Percentiles rank a stretch among this genome's conserved stretches.
Evolutionary conservation across 352 stramenopile species (phyloP).

Genomic region (Pythium coloratum): DNA sequence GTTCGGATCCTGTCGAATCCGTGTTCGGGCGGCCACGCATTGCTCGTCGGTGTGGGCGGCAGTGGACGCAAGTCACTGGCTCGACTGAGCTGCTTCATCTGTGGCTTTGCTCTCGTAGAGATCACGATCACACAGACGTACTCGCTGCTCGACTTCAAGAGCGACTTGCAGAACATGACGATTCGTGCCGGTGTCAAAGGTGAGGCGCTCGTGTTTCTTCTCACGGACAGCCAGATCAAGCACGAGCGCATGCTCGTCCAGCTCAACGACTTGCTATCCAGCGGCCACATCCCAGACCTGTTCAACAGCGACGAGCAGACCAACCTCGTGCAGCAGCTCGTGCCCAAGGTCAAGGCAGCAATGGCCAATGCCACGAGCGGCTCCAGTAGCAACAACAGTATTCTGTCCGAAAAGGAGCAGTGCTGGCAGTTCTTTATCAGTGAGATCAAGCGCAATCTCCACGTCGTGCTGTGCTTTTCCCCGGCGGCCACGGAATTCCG

Average conservation of each 20-base stretch:
- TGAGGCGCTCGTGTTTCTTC: conserved; percentile 90
- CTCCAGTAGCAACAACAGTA: conserved; percentile 31
- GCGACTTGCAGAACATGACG: conserved; percentile 92
- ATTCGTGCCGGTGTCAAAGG: conserved; percentile 91
- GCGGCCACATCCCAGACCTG: conserved; percentile 91
- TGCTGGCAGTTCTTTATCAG: conserved; percentile 93
- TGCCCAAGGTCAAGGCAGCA: conserved; percentile 79
- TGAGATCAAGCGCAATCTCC: conserved; percentile 91
- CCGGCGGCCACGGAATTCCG: conserved; percentile 91
- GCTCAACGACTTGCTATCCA: conserved; percentile 93
- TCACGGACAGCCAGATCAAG: conserved; percentile 94
- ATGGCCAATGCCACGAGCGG: conserved; percentile 23
- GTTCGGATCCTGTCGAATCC: conserved; percentile 94
- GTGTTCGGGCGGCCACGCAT: conserved; percentile 80
- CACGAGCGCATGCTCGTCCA: conserved; percentile 95
- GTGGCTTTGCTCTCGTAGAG: conserved; percentile 84
- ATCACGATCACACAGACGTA: conserved; percentile 92
- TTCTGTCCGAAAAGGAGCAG: conserved; percentile 88
- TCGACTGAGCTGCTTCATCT: conserved; percentile 91
- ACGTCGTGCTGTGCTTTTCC: conserved; percentile 94
- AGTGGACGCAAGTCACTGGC: conserved; percentile 93
- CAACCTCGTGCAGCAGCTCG: conserved; percentile 87
- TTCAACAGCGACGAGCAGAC: conserved; percentile 92
- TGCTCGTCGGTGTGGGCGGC: conserved; percentile 94
- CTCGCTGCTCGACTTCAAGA: conserved; percentile 92